phyloP scores from a whole-genome alignment of 1,284 basidiomycete genomes.

The Stygiomarasmius scandens region DNA sequence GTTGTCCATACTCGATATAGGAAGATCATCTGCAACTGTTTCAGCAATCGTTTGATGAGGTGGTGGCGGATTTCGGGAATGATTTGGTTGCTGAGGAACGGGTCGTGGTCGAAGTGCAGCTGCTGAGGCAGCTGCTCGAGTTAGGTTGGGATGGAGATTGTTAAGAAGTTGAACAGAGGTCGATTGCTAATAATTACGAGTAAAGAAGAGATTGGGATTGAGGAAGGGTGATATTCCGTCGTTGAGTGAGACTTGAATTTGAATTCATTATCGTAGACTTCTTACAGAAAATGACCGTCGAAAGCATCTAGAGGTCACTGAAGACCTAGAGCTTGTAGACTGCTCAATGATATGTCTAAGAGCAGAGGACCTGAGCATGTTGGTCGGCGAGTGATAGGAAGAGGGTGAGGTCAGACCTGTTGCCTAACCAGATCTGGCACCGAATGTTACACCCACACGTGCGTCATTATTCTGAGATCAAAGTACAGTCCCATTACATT shows the following conservation, averaged over 20 bases:
- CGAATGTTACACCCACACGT: not conserved
- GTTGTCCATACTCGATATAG: constrained; percentile 58
- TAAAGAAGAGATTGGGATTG: too few species aligned
- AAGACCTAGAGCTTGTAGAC: not conserved
- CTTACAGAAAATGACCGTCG: not conserved
- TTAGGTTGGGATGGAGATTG: not conserved
- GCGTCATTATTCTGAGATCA: too few species aligned
- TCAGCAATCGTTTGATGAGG: not conserved
- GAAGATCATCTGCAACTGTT: constrained; percentile 42
- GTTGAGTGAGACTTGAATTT: too few species aligned
- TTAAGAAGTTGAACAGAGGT: not conserved
- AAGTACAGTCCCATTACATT: too few species aligned
- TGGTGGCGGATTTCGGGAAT: not conserved
- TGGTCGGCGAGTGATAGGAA: not conserved
- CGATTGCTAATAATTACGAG: not conserved
- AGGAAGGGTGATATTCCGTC: too few species aligned
- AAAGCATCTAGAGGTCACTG: not conserved
- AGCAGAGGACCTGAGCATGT: not conserved
- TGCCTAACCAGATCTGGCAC: not conserved
- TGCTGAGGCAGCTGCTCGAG: not conserved
- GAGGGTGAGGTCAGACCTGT: not conserved
- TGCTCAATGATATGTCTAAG: not conserved
- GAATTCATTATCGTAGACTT: not conserved
- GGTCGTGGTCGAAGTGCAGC: not conserved
- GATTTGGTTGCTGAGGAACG: too few species aligned